These are phyloP conservation scores for Metschnikowia drakensbergensis DNA, from an alignment of 805 yeast genomes.

Conservation along the genomic window DNA sequence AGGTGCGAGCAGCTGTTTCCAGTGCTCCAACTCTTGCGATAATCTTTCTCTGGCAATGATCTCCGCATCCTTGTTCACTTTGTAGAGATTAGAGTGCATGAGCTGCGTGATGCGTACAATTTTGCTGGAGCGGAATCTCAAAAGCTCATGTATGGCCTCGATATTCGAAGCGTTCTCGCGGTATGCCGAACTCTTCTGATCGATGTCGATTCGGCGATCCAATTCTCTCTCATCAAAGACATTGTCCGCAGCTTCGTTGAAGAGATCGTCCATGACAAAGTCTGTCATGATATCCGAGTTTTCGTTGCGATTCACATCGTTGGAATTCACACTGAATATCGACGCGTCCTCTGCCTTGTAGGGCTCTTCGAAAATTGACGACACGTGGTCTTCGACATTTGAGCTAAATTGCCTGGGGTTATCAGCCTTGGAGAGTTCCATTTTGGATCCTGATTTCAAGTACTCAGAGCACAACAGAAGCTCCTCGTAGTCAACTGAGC, in stretches of 20 bases:
- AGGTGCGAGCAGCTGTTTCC: not conserved
- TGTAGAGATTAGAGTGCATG: not conserved
- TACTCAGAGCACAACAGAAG: not conserved
- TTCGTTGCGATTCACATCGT: not conserved
- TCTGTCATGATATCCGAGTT: conserved; percentile 12
- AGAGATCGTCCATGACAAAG: conserved; percentile 19
- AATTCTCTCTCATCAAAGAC: conserved; percentile 13
- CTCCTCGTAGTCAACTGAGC: conserved; percentile 6
- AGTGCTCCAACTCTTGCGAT: not conserved
- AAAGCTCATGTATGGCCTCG: not conserved
- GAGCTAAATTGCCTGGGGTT: conserved; percentile 2
- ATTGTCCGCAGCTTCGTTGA: conserved; percentile 16
- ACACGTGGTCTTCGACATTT: conserved; percentile 14
- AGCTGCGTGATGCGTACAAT: not conserved
- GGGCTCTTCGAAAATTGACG: conserved; percentile 15
- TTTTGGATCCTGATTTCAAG: not conserved
- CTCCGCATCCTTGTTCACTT: not conserved
- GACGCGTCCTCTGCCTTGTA: not conserved
- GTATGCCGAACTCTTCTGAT: not conserved
- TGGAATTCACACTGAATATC: not conserved
- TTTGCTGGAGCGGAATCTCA: conserved; percentile 1
- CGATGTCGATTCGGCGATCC: not conserved
- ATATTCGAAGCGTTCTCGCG: not conserved
- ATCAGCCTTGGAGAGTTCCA: not conserved
- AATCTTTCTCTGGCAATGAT: not conserved